Evolutionary conservation across 2,329 filamentous ascomycete genomes (phyloP).

Genomic region (Neofusicoccum parvum): DNA sequence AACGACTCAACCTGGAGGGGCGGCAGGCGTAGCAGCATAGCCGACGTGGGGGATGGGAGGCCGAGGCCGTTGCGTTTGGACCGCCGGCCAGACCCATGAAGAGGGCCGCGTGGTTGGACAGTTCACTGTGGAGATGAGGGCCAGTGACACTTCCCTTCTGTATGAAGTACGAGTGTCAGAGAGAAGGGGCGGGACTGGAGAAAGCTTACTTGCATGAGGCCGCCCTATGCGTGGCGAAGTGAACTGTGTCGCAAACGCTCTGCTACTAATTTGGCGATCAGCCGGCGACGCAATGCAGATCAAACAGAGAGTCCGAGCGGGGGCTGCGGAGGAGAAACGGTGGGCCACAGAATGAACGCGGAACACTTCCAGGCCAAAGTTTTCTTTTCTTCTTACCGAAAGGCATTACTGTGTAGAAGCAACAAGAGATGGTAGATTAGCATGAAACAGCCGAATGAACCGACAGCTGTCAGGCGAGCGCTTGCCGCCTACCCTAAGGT

Average conservation of each 20-base stretch:
- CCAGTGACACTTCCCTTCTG: not conserved
- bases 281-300: not conserved
- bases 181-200: not conserved
- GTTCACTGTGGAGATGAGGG: not conserved
- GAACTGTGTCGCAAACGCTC: too few relatives aligned
- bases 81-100: not conserved
- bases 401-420: not conserved
- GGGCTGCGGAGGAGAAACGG: not conserved
- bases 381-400: not conserved
- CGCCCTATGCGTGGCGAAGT: not conserved
- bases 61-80: not conserved
- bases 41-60: constrained; percentile 1
- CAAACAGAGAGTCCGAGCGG: not conserved
- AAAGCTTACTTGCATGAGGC: constrained; percentile 9
- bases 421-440: not conserved
- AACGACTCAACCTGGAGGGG: not conserved
- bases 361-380: not conserved
- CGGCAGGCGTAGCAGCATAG: not conserved
- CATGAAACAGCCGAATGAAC: not conserved
- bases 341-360: not conserved
- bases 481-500: not conserved
- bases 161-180: not conserved
- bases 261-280: not conserved
- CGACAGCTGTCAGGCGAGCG: not conserved
- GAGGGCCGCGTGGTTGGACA: not conserved